A percentile compares a stretch with the other conserved stretches of the same genome.
These are phyloP conservation scores for Linnemannia zychae DNA, from an alignment of 192 early-diverging fungal genomes.

Conservation along the genomic window DNA sequence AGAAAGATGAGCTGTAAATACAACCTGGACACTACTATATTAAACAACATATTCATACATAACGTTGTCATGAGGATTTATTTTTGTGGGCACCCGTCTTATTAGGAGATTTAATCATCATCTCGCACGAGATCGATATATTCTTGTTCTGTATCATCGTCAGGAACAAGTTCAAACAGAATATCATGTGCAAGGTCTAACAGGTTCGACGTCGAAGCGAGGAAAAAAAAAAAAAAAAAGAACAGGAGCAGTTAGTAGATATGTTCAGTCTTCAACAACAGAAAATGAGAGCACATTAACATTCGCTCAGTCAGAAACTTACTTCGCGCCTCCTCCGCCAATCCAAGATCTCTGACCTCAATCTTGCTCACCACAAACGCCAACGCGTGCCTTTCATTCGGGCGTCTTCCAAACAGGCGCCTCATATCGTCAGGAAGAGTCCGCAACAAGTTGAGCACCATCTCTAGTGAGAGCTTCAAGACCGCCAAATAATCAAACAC, in stretches of 20 bases:
- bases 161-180: conserved; percentile 8
- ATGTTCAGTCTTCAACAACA: background rate
- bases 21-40: background rate
- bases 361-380: conserved; percentile 22
- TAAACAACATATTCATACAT: background rate
- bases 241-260: background rate
- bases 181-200: conserved; percentile 31
- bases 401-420: background rate
- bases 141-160: conserved; percentile 26
- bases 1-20: conserved; percentile 48
- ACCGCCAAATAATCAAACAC: conserved; percentile 21
- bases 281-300: background rate
- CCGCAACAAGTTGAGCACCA: conserved; percentile 19
- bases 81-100: background rate
- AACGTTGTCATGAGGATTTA: background rate
- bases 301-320: background rate
- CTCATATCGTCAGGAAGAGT: background rate
- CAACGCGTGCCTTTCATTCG: conserved; percentile 16
- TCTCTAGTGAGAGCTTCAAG: conserved; percentile 19
- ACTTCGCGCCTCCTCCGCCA: conserved; percentile 20
- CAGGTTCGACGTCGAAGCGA: background rate
- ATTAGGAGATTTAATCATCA: background rate
- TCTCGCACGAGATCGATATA: background rate
- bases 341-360: conserved; percentile 17
- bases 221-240: background rate